Evolutionary conservation across 768 basidiomycete genomes (phyloP).

Genomic region (Calocera cornea): DNA sequence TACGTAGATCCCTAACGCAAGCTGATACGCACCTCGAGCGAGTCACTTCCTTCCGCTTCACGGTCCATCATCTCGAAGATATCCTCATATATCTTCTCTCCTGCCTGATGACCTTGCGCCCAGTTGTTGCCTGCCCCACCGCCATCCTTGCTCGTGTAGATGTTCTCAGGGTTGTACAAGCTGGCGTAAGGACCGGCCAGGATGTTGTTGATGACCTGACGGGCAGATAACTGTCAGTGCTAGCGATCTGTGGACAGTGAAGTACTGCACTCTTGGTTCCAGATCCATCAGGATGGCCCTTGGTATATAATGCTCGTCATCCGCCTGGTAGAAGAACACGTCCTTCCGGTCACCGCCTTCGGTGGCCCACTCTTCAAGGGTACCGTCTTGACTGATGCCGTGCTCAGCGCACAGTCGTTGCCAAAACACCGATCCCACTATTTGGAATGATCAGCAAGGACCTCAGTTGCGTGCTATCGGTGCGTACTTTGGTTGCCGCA

Average conservation of each 20-base stretch:
- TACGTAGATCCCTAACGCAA: too few species aligned
- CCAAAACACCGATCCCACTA: constrained; percentile 98
- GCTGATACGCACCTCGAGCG: constrained; percentile 54
- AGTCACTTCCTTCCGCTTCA: constrained; percentile 95
- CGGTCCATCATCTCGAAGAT: constrained; percentile 98
- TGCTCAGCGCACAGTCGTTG: constrained; percentile 96
- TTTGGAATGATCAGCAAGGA: too few species aligned
- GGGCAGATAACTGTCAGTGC: neutral
- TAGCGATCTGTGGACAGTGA: constrained; percentile 1
- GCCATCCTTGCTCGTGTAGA: constrained; percentile 88
- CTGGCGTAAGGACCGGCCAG: constrained; percentile 72
- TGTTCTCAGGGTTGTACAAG: constrained; percentile 96
- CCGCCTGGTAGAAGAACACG: constrained; percentile 99
- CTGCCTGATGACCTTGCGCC: constrained; percentile 87
- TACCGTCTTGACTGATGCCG: constrained; percentile 90
- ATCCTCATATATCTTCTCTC: constrained; percentile 86
- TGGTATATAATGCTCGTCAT: constrained; percentile 98
- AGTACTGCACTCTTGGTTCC: constrained; percentile 68
- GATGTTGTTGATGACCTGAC: constrained; percentile 97
- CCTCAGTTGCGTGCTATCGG: too few species aligned
- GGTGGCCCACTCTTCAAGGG: constrained; percentile 92
- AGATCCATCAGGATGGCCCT: constrained; percentile 91
- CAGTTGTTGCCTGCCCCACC: constrained; percentile 99
- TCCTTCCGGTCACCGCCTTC: constrained; percentile 95
- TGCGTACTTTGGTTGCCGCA: constrained; percentile 82